Conservation (phyloP, 768 basidiomycete genomes). For the Lenzites betulinus region DNA sequence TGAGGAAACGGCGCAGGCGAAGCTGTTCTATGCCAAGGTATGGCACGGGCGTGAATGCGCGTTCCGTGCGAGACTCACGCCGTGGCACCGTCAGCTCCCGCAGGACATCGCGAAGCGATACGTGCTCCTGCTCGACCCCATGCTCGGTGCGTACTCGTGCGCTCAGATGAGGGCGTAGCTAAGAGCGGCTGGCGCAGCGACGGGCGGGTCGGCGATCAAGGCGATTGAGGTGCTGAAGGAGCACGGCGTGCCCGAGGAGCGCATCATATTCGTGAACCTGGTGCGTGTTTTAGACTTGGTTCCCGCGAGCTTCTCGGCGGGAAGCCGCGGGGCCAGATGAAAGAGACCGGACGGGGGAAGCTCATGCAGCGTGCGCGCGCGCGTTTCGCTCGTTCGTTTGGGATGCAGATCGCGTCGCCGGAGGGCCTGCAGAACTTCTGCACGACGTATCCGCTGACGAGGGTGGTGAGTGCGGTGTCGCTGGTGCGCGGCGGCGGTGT, state of each 20-base stretch:
- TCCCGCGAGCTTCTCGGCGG: neutral
- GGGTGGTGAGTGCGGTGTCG: slow-evolving; percentile 58
- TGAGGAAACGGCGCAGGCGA: slow-evolving; percentile 91
- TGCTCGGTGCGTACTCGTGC: slow-evolving; percentile 70
- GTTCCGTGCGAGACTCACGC: neutral
- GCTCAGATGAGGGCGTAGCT: neutral
- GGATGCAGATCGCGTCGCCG: slow-evolving; percentile 76
- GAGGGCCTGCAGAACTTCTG: slow-evolving; percentile 88
- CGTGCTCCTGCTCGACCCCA: slow-evolving; percentile 93
- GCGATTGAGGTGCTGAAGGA: slow-evolving; percentile 93
- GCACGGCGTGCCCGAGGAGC: slow-evolving; percentile 90
- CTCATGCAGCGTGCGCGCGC: neutral
- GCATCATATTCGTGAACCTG: slow-evolving; percentile 93
- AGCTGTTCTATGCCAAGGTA: slow-evolving; percentile 90
- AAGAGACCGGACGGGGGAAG: neutral
- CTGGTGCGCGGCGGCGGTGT: neutral
- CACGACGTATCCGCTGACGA: slow-evolving; percentile 67
- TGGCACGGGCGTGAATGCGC: neutral
- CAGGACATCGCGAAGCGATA: slow-evolving; percentile 91
- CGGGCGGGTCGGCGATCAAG: slow-evolving; percentile 97
- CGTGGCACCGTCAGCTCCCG: slow-evolving; percentile 61
- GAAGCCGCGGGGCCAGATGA: neutral
- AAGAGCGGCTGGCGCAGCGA: slow-evolving; percentile 50
- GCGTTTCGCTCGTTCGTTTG: neutral
- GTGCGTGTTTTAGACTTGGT: slow-evolving; percentile 43